Evolutionary conservation across 768 basidiomycete species (phyloP), one percentile per base, ranked within the genome.

Genomic region (Mycena chlorophos): DNA sequence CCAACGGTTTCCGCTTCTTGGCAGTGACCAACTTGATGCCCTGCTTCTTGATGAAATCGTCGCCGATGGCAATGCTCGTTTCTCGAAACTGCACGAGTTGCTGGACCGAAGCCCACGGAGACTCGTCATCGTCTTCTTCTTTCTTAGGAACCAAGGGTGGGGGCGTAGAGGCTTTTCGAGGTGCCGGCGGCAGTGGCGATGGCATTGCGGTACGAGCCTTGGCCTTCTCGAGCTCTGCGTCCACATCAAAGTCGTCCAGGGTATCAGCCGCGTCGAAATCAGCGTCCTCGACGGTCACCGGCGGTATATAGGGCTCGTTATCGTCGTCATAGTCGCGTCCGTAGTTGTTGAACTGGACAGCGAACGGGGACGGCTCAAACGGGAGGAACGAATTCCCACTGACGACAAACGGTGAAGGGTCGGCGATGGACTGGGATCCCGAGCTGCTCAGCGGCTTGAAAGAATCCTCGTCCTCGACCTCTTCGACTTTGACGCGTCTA

Each of bases 61-160:
- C 64, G 8, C 65, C 69, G 31, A 71, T 58, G 12, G 60, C 52
- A 12, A 58, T 57, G 12, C 68, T 63, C 20, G 45, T 61, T 31
- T 64, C 54, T 4, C 68, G 63, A 53, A 71, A 70, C 16, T 62
- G 55, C 10, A 63, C 61, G n/a, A 71, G 65, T 51, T 68, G 68
- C 10, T 59, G 47, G 16, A 61, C 59, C 12, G 65, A 66, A 17
- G 37, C 51, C 69, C 66, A 69, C n/a, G 59, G 55, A 27, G 55
- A 42, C 5, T 64, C 65, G 16, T 65, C 61, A 3, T 53, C 60
- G 10, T 62, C 54, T 49, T 55, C 59, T 43, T 47, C 52, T 42
- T 57, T 57, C 29, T 60, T 57, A 13, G 48, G 52, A 27, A 56
- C 34, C 13, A 38, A 8, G 17, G 8, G 10, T 17, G 8, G 8